Evolutionary conservation across 2,329 filamentous ascomycete genomes (phyloP).

Genomic region (Xylaria sp.): DNA sequence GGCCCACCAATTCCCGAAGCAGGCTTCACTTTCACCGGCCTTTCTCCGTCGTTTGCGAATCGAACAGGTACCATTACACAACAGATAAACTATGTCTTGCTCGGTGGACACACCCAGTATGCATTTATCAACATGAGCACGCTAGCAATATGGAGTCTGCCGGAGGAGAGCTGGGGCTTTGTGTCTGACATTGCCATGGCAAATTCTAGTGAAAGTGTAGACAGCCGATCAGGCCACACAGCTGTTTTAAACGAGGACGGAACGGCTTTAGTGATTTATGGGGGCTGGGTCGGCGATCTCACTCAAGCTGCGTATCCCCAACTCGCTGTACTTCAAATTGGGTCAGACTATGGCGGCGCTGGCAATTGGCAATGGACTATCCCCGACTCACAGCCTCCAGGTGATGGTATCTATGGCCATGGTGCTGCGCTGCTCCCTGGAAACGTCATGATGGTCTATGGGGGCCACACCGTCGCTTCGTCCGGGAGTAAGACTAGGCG

Average conservation of each 20-base stretch:
- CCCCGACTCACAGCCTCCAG: slow-evolving; percentile 63
- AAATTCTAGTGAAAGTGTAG: slow-evolving; percentile 61
- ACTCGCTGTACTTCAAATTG: slow-evolving; percentile 79
- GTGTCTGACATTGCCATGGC: slow-evolving; percentile 66
- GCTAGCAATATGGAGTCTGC: slow-evolving; percentile 85
- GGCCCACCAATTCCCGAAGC: slow-evolving; percentile 83
- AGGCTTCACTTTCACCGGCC: slow-evolving; percentile 83
- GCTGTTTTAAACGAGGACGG: slow-evolving; percentile 85
- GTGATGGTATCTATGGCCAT: slow-evolving; percentile 68
- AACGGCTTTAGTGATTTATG: slow-evolving; percentile 78
- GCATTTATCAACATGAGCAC: slow-evolving; percentile 97
- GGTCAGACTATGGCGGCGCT: slow-evolving; percentile 76
- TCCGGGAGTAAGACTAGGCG: slow-evolving; percentile 51
- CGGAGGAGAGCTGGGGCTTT: slow-evolving; percentile 88
- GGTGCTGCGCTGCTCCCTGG: slow-evolving; percentile 72
- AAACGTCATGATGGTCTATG: slow-evolving; percentile 75
- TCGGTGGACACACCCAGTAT: slow-evolving; percentile 84
- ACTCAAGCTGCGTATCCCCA: slow-evolving; percentile 82
- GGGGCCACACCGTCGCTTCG: slow-evolving; percentile 65
- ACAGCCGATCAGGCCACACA: slow-evolving; percentile 90
- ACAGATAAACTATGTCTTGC: slow-evolving; percentile 80
- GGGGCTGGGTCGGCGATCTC: slow-evolving; percentile 92
- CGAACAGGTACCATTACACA: slow-evolving; percentile 73
- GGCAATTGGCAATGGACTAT: slow-evolving; percentile 78
- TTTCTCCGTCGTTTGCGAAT: slow-evolving; percentile 77